These are phyloP conservation scores for Lasiosphaeris hirsuta DNA, from an alignment of 495 filamentous ascomycete species.

Conservation along the genomic window DNA sequence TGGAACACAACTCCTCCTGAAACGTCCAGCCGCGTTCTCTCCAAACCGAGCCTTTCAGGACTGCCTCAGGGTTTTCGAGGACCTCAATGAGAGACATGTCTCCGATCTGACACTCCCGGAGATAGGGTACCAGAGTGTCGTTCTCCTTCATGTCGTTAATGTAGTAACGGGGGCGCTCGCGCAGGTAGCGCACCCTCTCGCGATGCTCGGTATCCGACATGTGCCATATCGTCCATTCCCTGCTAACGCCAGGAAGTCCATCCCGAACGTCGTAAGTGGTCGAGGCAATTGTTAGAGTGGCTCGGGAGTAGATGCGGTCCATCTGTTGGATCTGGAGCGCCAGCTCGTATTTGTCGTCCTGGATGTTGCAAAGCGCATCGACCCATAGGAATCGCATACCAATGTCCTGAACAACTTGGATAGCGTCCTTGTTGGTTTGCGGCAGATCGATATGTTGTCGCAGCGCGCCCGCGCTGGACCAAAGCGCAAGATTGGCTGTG, in stretches of 20 bases:
- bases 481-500: not conserved
- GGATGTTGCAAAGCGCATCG: not conserved
- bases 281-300: not conserved
- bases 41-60: not conserved
- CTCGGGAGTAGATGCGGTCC: not conserved
- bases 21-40: not conserved
- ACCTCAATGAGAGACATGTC: too few species aligned
- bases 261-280: too few species aligned
- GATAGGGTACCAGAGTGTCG: not conserved
- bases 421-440: not conserved
- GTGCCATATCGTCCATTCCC: too few species aligned
- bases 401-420: not conserved
- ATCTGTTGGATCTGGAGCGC: not conserved
- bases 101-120: too few species aligned
- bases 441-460: not conserved
- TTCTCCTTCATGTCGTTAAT: too few species aligned
- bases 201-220: too few species aligned
- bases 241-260: too few species aligned
- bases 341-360: not conserved
- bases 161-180: too few species aligned
- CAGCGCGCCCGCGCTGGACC: not conserved
- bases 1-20: not conserved
- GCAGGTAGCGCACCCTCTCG: too few species aligned
- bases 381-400: constrained; percentile 1
- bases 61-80: too few species aligned